phyloP scores from a whole-genome alignment of 768 basidiomycete genomes.

The Coprinopsis sp. region DNA sequence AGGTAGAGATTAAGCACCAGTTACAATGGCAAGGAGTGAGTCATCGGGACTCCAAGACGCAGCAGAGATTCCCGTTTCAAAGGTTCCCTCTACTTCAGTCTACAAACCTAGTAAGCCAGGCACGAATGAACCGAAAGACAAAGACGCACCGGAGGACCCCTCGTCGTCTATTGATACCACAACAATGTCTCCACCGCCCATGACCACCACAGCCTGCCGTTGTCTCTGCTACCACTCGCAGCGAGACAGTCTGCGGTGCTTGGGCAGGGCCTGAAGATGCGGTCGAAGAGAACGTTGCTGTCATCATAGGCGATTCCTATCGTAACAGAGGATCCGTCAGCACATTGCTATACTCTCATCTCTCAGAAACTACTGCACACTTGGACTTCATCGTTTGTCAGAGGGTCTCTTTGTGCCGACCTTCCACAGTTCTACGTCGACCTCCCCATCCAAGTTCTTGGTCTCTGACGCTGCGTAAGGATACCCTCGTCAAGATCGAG shows the following conservation, averaged over 20 bases:
- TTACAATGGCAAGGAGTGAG: conserved; percentile 74
- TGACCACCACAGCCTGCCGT: conserved; percentile 60
- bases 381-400: conserved; percentile 17
- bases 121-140: conserved; percentile 17
- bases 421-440: conserved; percentile 58
- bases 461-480: conserved; percentile 56
- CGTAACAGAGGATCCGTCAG: conserved; percentile 4
- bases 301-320: conserved; percentile 23
- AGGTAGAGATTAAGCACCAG: conserved; percentile 44
- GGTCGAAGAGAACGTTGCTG: conserved; percentile 33
- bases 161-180: conserved; percentile 55
- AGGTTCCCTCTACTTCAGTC: conserved; percentile 80
- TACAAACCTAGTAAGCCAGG: conserved; percentile 21
- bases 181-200: conserved; percentile 79
- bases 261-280: conserved; percentile 22
- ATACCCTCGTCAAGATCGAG: conserved; percentile 63
- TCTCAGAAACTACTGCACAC: background rate
- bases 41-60: conserved; percentile 94
- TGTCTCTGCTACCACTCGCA: conserved; percentile 71
- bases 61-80: conserved; percentile 78
- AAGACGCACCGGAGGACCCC: conserved; percentile 36
- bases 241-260: conserved; percentile 48
- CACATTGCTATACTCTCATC: background rate
- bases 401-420: conserved; percentile 21
- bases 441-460: conserved; percentile 40